Conservation (phyloP, 2,329 filamentous ascomycete genomes). For the Aspergillus spinulosporus region DNA sequence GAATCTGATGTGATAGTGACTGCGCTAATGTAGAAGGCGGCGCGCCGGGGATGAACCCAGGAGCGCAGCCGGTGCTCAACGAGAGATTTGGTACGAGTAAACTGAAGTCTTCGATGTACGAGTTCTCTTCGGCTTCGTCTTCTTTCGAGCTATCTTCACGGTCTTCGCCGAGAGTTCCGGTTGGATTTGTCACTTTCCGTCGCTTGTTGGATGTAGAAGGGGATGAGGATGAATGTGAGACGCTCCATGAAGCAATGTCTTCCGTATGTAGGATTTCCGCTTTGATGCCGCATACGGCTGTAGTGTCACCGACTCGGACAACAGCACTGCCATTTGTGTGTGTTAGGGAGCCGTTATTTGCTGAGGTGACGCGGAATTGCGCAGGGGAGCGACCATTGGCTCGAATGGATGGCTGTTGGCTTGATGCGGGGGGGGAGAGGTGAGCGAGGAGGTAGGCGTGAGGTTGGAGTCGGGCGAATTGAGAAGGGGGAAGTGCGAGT, state of each 20-base stretch:
- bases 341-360: constrained; percentile 80
- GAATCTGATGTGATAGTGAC: constrained; percentile 76
- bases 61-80: constrained; percentile 84
- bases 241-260: constrained; percentile 63
- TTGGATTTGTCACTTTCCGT: constrained; percentile 29
- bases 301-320: constrained; percentile 83
- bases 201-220: constrained; percentile 38
- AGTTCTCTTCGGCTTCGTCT: constrained; percentile 49
- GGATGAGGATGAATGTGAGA: constrained; percentile 29
- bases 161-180: constrained; percentile 21
- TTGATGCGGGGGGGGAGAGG: constrained; percentile 61
- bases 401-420: constrained; percentile 60
- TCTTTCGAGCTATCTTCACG: constrained; percentile 34
- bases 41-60: constrained; percentile 78
- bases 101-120: constrained; percentile 54
- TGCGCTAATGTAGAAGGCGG: constrained; percentile 80
- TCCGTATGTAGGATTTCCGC: constrained; percentile 77
- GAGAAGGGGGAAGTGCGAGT: constrained; percentile 62
- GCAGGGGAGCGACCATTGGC: constrained; percentile 76
- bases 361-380: constrained; percentile 68
- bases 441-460: constrained; percentile 88
- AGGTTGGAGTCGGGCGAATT: constrained; percentile 84
- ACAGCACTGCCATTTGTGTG: constrained; percentile 90
- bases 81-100: constrained; percentile 93
- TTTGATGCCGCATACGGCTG: constrained; percentile 89